A percentile compares a stretch with the other conserved stretches of the same genome.
Conservation (phyloP, 768 basidiomycete species). For the Phylloporus rhodoxanthus region DNA sequence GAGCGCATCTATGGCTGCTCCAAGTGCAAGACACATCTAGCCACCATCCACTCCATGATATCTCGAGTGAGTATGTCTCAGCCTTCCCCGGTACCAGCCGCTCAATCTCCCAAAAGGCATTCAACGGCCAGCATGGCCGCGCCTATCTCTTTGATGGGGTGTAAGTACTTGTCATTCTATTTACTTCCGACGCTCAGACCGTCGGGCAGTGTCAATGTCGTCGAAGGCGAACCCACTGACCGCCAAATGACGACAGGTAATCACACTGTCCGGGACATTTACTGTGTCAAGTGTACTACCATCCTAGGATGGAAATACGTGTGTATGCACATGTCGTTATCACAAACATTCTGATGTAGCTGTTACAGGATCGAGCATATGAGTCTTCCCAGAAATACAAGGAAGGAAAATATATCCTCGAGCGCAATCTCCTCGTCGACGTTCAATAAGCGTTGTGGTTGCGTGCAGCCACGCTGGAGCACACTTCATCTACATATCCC, state of each 20-base stretch:
- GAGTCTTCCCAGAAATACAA: constrained; percentile 94
- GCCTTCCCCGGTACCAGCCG: background rate
- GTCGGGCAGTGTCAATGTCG: constrained; percentile 73
- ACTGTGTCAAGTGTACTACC: constrained; percentile 82
- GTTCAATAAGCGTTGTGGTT: constrained; percentile 53
- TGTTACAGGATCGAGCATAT: constrained; percentile 80
- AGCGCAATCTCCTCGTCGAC: constrained; percentile 83
- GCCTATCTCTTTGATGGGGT: constrained; percentile 93
- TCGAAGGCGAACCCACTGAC: constrained; percentile 85
- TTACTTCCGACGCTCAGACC: constrained; percentile 7
- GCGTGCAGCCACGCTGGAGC: constrained; percentile 8
- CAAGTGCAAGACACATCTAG: constrained; percentile 82
- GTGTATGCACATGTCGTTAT: constrained; percentile 7
- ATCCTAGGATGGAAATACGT: constrained; percentile 99
- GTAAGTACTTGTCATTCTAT: constrained; percentile 45
- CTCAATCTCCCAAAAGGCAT: constrained; percentile 55
- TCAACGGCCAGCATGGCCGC: constrained; percentile 94
- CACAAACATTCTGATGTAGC: constrained; percentile 2
- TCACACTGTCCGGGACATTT: constrained; percentile 94
- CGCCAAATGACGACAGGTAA: constrained; percentile 95
- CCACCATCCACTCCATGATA: constrained; percentile 88
- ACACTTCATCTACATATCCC: constrained; percentile 5
- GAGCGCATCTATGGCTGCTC: constrained; percentile 86
- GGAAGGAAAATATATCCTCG: constrained; percentile 97
- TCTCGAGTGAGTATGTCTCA: constrained; percentile 56